A percentile compares a stretch with the other conserved stretches of the same genome.
These are phyloP conservation scores for Lactifluus pinguis DNA, from an alignment of 768 basidiomycete genomes.

Conservation along the genomic window DNA sequence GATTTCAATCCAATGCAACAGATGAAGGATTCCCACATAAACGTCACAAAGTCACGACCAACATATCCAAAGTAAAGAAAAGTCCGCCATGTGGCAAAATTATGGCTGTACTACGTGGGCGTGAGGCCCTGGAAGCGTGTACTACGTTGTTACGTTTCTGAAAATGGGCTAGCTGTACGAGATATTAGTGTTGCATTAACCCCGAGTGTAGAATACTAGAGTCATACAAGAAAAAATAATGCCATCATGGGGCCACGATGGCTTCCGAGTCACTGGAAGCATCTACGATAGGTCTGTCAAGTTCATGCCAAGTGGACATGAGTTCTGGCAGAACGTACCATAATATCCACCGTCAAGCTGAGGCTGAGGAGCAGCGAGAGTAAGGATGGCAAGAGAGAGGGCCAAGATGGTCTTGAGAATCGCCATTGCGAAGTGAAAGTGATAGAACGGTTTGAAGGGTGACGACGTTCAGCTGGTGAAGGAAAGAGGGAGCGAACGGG, in stretches of 20 bases:
- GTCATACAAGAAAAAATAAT: neutral
- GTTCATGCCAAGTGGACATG: neutral
- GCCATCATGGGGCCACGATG: too few relatives aligned
- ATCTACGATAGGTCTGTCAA: neutral
- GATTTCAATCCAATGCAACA: too few relatives aligned
- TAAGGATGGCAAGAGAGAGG: neutral
- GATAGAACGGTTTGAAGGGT: too few relatives aligned
- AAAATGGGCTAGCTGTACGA: too few relatives aligned
- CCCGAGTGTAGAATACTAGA: too few relatives aligned
- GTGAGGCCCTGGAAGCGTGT: neutral
- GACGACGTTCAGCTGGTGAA: too few relatives aligned
- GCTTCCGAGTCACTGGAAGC: neutral
- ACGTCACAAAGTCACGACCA: too few relatives aligned
- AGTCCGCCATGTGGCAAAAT: neutral
- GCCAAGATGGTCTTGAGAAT: neutral
- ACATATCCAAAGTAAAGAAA: too few relatives aligned
- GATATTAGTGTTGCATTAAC: too few relatives aligned
- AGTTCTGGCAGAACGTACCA: neutral
- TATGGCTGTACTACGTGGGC: neutral
- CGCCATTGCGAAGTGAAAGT: too few relatives aligned
- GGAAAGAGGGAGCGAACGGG: too few relatives aligned
- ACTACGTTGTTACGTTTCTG: neutral
- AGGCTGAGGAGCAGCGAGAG: neutral
- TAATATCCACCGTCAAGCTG: accelerated
- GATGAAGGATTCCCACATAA: too few relatives aligned